Evolutionary conservation across 176 grass and related monocot genomes (phyloP).

Genomic region (Carex parvula): DNA sequence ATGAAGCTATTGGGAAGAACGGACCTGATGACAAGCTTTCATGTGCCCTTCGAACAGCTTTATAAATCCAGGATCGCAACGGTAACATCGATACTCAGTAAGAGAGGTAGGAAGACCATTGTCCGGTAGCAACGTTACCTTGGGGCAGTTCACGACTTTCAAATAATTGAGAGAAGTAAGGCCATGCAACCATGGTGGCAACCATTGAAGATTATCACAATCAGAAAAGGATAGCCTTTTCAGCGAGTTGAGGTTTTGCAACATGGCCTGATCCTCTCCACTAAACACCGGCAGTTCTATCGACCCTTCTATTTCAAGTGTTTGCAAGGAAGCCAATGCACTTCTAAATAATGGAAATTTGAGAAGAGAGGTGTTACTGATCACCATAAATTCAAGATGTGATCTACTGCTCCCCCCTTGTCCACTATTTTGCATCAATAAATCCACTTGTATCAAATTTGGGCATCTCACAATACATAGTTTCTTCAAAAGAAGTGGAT

Average conservation of each 20-base stretch:
- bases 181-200: slow-evolving; percentile 1
- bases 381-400: background rate
- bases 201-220: background rate
- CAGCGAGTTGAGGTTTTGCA: background rate
- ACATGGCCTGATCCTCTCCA: background rate
- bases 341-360: background rate
- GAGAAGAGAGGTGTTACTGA: background rate
- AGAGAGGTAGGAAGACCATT: slow-evolving; percentile 18
- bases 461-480: background rate
- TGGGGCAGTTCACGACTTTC: background rate
- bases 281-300: background rate
- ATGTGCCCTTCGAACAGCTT: slow-evolving; percentile 3
- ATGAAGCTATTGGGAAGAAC: background rate
- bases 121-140: background rate
- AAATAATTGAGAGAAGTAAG: slow-evolving; percentile 28
- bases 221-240: background rate
- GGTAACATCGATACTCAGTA: background rate
- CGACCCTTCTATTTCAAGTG: slow-evolving; percentile 16
- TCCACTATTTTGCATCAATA: background rate
- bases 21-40: slow-evolving; percentile 1
- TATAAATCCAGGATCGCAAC: background rate
- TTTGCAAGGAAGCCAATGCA: slow-evolving; percentile 7
- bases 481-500: background rate
- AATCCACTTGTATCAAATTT: slow-evolving; percentile 6
- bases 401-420: background rate